Evolutionary conservation across 495 filamentous ascomycete species (phyloP).

Genomic region (Xylaria nigripes): DNA sequence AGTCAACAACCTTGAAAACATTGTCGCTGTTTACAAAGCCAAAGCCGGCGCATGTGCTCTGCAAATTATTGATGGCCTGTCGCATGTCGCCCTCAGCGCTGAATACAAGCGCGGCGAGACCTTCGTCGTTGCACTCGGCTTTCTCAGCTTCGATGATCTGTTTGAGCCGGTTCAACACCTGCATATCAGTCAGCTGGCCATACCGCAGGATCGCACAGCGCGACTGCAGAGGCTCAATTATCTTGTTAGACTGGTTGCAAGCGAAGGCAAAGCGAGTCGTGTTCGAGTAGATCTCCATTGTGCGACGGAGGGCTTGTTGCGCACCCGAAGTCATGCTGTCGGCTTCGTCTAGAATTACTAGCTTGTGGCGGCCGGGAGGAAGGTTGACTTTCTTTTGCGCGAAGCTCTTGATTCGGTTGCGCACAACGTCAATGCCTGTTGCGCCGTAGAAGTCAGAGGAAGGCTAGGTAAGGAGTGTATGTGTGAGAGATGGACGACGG

Average conservation of each 20-base stretch:
- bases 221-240: constrained; percentile 96
- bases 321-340: constrained; percentile 96
- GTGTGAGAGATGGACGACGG: not conserved
- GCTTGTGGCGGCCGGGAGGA: constrained; percentile 81
- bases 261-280: constrained; percentile 98
- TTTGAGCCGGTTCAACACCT: constrained; percentile 80
- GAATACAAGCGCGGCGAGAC: constrained; percentile 90
- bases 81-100: constrained; percentile 98
- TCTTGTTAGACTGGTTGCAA: constrained; percentile 98
- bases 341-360: constrained; percentile 96
- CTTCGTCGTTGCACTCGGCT: constrained; percentile 84
- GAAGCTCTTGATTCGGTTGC: constrained; percentile 98
- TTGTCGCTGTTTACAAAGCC: constrained; percentile 96
- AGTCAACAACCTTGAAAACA: constrained; percentile 96
- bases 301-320: constrained; percentile 89
- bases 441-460: not conserved
- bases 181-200: constrained; percentile 80
- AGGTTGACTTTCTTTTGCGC: constrained; percentile 99
- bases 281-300: constrained; percentile 98
- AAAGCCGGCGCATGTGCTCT: constrained; percentile 91
- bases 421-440: constrained; percentile 87
- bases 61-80: constrained; percentile 97
- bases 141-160: constrained; percentile 88
- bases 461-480: not conserved
- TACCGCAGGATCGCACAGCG: constrained; percentile 96